phyloP scores from a whole-genome alignment of 1,284 basidiomycete genomes.

The Papiliotrema flavescens region DNA sequence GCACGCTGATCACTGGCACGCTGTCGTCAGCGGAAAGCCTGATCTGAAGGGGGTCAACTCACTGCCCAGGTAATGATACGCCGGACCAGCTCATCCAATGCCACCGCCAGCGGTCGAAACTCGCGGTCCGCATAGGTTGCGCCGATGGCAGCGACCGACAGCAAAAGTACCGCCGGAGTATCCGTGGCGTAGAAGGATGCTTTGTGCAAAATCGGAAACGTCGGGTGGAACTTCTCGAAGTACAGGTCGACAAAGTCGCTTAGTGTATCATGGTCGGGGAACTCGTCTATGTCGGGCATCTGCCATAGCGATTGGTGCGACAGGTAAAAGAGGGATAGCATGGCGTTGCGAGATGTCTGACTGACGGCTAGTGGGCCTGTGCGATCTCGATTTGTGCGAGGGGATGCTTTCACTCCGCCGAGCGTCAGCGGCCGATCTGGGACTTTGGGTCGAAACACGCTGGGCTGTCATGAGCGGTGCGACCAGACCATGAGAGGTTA shows the following conservation, averaged over 20 bases:
- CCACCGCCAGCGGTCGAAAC: conserved; percentile 30
- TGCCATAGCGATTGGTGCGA: conserved; percentile 33
- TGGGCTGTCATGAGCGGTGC: conserved; percentile 19
- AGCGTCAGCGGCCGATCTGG: conserved; percentile 30
- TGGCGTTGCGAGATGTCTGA: conserved; percentile 29
- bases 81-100: conserved; percentile 31
- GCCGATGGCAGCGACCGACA: conserved; percentile 32
- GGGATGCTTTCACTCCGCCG: conserved; percentile 29
- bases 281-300: conserved; percentile 35
- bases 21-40: conserved; percentile 8
- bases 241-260: conserved; percentile 38
- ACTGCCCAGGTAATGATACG: conserved; percentile 37
- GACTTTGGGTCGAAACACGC: conserved; percentile 30
- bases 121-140: conserved; percentile 32
- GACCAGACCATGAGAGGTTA: no score
- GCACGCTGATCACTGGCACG: conserved; percentile 35
- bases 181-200: conserved; percentile 25
- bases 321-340: conserved; percentile 37
- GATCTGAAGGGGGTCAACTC: neutral
- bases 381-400: conserved; percentile 8
- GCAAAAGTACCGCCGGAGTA: conserved; percentile 32
- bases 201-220: conserved; percentile 36
- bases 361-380: conserved; percentile 14
- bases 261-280: conserved; percentile 31
- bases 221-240: conserved; percentile 40